These are phyloP conservation scores for Asterochloris erici DNA, from an alignment of 139 green algal species.

Conservation along the genomic window DNA sequence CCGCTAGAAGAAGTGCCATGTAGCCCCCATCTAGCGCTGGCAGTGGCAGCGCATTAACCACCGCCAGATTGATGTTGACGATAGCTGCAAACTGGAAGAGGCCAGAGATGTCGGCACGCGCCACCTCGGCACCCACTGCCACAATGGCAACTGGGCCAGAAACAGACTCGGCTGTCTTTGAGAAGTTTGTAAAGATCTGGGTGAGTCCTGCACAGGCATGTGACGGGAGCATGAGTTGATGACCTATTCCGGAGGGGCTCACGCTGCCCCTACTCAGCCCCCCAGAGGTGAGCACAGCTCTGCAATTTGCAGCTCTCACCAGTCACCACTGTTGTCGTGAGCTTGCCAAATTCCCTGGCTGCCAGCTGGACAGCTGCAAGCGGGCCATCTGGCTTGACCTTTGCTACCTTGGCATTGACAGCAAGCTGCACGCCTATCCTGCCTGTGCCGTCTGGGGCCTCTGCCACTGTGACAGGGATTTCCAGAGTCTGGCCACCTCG, in stretches of 20 bases:
- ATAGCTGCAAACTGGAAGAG: conserved; percentile 94
- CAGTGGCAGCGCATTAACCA: conserved; percentile 95
- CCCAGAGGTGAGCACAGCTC: neutral
- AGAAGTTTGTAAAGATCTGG: conserved; percentile 78
- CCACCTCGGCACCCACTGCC: conserved; percentile 84
- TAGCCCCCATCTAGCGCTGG: conserved; percentile 84
- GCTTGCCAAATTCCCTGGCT: conserved; percentile 45
- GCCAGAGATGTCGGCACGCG: conserved; percentile 55
- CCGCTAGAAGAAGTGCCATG: conserved; percentile 80
- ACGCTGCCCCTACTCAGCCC: too few species aligned
- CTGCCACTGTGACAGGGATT: conserved; percentile 31
- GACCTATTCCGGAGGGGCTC: too few species aligned
- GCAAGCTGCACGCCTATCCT: conserved; percentile 87
- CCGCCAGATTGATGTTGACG: conserved; percentile 97
- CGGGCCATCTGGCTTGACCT: conserved; percentile 9
- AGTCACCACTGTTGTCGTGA: conserved; percentile 1
- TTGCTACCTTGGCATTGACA: conserved; percentile 48
- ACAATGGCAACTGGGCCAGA: conserved; percentile 95
- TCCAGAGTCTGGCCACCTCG: conserved; percentile 27
- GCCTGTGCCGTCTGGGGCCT: conserved; percentile 57
- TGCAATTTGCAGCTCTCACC: neutral
- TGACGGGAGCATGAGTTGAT: too few species aligned
- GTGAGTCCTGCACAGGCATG: conserved; percentile 48
- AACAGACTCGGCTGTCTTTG: conserved; percentile 49
- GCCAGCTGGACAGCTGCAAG: conserved; percentile 13